Conservation (phyloP, 768 basidiomycete genomes). For the Filobasidium wieringae region DNA sequence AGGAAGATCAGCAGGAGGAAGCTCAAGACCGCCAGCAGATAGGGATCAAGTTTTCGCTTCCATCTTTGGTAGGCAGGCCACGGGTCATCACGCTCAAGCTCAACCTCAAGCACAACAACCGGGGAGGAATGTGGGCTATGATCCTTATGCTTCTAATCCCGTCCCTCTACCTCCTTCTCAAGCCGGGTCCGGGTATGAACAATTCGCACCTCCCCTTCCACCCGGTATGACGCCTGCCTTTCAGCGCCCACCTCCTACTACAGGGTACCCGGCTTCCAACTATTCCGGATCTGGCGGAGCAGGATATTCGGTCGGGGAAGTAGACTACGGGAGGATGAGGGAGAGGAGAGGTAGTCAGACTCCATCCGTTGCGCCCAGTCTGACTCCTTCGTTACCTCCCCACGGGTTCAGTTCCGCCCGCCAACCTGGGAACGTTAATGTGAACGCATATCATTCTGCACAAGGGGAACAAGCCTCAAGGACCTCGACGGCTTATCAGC, state of each 20-base stretch:
- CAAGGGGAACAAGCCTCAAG: too few relatives aligned
- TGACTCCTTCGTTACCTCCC: too few relatives aligned
- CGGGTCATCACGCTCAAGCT: slow-evolving; percentile 27
- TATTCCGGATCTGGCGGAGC: too few relatives aligned
- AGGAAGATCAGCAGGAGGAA: neutral
- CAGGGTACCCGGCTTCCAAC: neutral
- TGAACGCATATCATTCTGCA: too few relatives aligned
- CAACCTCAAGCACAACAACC: slow-evolving; percentile 1
- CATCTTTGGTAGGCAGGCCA: slow-evolving; percentile 37
- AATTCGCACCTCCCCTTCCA: slow-evolving; percentile 26
- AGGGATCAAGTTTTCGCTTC: slow-evolving; percentile 36
- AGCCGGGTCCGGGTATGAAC: slow-evolving; percentile 20
- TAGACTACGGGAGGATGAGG: too few relatives aligned
- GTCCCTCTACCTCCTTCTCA: neutral
- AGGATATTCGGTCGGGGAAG: too few relatives aligned
- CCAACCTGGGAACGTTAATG: too few relatives aligned
- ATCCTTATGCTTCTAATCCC: neutral
- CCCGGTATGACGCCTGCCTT: slow-evolving; percentile 4
- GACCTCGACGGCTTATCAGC: too few relatives aligned
- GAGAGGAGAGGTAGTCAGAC: neutral
- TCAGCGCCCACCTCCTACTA: neutral
- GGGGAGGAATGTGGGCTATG: neutral
- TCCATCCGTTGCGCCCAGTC: slow-evolving; percentile 1
- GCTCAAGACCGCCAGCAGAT: slow-evolving; percentile 3
- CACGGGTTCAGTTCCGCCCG: too few relatives aligned